phyloP scores from a whole-genome alignment of 2,329 filamentous ascomycete species.

The Phaeosphaeria sp. region DNA sequence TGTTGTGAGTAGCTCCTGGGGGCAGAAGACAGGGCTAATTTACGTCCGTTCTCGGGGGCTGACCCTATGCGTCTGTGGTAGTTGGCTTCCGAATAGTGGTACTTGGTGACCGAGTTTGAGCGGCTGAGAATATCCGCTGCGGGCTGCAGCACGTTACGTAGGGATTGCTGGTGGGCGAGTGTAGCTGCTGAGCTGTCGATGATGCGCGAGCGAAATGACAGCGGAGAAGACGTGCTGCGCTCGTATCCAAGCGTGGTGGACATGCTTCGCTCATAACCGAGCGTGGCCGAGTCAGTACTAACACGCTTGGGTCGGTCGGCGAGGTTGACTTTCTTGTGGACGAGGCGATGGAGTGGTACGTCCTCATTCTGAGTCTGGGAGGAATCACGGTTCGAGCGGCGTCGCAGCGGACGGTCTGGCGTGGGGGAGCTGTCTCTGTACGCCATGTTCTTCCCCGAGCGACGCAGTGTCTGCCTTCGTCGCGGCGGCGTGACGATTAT shows the following conservation, averaged over 20 bases:
- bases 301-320: constrained; percentile 50
- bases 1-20: constrained; percentile 28
- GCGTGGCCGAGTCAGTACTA: constrained; percentile 37
- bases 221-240: constrained; percentile 32
- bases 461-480: constrained; percentile 56
- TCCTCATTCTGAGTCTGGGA: constrained; percentile 50
- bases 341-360: constrained; percentile 55
- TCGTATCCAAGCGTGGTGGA: constrained; percentile 5
- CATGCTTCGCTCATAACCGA: constrained; percentile 1
- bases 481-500: constrained; percentile 59
- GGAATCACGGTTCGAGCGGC: constrained; percentile 55
- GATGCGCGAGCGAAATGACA: constrained; percentile 36
- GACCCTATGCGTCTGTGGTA: constrained; percentile 43
- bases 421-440: constrained; percentile 48
- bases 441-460: constrained; percentile 61
- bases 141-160: constrained; percentile 41
- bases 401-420: constrained; percentile 50
- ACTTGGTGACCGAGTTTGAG: constrained; percentile 30
- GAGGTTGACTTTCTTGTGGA: constrained; percentile 59
- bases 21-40: constrained; percentile 10
- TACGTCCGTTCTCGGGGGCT: constrained; percentile 36
- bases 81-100: constrained; percentile 14
- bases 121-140: constrained; percentile 43
- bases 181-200: constrained; percentile 40
- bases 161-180: constrained; percentile 39